Evolutionary conservation across 176 grass and related monocot genomes (phyloP), one percentile per base, ranked within the genome.

Genomic region (Zoysia pacifica): DNA sequence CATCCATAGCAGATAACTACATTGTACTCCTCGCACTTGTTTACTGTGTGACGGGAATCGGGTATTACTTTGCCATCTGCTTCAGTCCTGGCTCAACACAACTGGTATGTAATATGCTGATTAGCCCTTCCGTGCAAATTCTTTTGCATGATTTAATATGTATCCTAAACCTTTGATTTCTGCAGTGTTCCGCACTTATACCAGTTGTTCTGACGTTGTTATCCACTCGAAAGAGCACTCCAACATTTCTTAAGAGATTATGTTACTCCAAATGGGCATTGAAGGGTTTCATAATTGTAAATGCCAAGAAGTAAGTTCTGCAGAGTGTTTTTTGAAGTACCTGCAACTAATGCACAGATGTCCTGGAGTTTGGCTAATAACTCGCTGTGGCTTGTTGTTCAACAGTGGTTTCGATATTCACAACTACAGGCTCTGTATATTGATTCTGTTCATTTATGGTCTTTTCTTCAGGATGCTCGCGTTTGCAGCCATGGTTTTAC

Each of bases 361-460:
- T 61, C 82, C 91, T 47, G 91, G 94, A 53, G 94, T 94, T 28
- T 97, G 94, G 94, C 54, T 97, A 19, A 94, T 97, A 84, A 94
- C 91, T 70, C 86, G 94, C 51, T 97, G 94, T 0, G 91, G 77
- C 4, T 45, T 92, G 75, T 75, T 97, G 0, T 28, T 28, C 28
- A 28, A 28, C 28, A 28, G 28, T 28, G 28, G 28, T 28, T 28
- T 28, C 28, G 28, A 28, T 28, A 28, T 28, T 28, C 28, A 28
- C 0, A 28, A 0, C 28, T 28, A 28, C 28, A 28, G 28, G 0
- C 28, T 28, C 28, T 28, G 0, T 28, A 28, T 28, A 28, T 28
- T 28, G 28, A 28, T 28, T 28, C 28, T 28, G 28, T 28, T 28
- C 28, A 28, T 28, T 28, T 28, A 28, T 28, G 28, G 28, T 28